These are phyloP conservation scores for Musa troglodytarum DNA, from an alignment of 176 grass and related monocot species.

Conservation along the genomic window DNA sequence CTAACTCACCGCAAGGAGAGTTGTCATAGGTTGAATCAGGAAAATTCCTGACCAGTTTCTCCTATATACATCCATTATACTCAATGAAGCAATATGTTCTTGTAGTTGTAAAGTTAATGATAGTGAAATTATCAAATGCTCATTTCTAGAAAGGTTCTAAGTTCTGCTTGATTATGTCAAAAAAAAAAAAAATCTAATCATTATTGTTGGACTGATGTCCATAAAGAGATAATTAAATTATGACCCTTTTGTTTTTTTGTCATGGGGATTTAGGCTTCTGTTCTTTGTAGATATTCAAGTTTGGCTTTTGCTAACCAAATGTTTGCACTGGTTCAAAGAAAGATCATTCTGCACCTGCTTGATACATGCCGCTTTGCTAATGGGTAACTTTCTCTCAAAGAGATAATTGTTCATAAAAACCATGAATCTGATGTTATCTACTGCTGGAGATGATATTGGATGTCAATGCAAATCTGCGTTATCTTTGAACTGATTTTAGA, in stretches of 20 bases:
- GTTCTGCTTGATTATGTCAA: background rate
- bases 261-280: background rate
- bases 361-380: no score
- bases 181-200: background rate
- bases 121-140: background rate
- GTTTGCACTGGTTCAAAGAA: no score
- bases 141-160: background rate
- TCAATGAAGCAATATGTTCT: background rate
- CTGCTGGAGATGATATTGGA: no score
- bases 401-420: no score
- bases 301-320: background rate
- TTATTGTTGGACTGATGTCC: background rate
- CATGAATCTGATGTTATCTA: no score
- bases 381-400: no score
- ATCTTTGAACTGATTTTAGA: no score
- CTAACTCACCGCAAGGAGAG: constrained; percentile 31
- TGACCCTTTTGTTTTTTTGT: background rate
- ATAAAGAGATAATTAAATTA: background rate
- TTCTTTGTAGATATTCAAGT: background rate
- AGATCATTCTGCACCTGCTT: no score
- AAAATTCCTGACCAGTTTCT: background rate
- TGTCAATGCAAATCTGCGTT: no score
- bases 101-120: background rate
- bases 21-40: background rate
- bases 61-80: background rate